Conservation (phyloP, 2,329 filamentous ascomycete species). For the Microcera coccophila region DNA sequence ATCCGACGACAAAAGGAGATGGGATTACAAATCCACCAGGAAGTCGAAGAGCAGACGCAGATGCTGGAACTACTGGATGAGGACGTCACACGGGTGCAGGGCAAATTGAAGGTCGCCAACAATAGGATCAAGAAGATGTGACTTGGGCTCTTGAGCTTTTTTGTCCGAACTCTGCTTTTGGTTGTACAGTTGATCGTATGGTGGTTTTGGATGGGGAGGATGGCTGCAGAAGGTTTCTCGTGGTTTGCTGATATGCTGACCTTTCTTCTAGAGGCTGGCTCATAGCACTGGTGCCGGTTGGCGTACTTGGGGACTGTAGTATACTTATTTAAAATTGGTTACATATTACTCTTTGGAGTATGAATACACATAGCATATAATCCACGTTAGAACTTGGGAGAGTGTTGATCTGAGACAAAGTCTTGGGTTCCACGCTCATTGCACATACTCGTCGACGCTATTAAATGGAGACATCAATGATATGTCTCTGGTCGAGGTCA, state of each 20-base stretch:
- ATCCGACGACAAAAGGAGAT: conserved; percentile 73
- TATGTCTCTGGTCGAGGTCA: no score
- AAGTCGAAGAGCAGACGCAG: conserved; percentile 67
- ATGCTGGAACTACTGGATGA: conserved; percentile 65
- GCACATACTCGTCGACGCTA: no score
- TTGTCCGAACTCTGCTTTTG: conserved; percentile 28
- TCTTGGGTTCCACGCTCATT: no score
- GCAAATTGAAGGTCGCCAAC: conserved; percentile 72
- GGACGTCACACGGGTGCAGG: conserved; percentile 61
- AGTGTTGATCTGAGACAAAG: no score
- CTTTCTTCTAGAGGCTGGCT: no score
- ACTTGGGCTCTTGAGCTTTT: conserved; percentile 28
- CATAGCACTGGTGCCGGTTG: no score
- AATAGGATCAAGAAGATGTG: conserved; percentile 65
- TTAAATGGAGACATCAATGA: no score
- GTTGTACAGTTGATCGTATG: conserved; percentile 30
- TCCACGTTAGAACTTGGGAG: no score
- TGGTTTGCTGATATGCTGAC: conserved; percentile 29
- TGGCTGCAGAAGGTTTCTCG: conserved; percentile 18
- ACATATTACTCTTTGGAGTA: no score
- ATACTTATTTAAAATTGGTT: no score
- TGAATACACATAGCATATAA: no score
- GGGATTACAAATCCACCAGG: conserved; percentile 70
- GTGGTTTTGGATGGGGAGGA: conserved; percentile 28
- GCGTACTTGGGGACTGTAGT: no score